phyloP scores from a whole-genome alignment of 2,329 filamentous ascomycete genomes.

The Aspergillus hiratsukae region DNA sequence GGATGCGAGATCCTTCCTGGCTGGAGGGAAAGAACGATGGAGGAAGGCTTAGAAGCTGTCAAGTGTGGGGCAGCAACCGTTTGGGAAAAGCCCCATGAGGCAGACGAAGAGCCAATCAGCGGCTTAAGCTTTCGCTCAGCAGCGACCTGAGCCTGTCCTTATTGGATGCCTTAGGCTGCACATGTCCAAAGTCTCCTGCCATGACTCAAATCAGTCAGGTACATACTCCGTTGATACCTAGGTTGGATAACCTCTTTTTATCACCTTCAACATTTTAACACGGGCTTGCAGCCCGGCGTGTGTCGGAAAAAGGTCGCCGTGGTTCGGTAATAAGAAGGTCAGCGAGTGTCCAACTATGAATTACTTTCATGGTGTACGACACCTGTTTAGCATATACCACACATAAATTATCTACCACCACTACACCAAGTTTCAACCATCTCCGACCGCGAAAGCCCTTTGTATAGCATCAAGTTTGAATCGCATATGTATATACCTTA shows the following conservation, averaged over 20 bases:
- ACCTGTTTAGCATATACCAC: too few relatives aligned
- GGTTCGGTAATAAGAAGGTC: too few relatives aligned
- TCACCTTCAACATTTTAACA: too few relatives aligned
- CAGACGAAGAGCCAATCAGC: conserved; percentile 10
- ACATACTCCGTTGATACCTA: neutral
- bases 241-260: neutral
- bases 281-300: too few relatives aligned
- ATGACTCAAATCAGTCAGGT: neutral
- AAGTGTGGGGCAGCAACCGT: conserved; percentile 18
- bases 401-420: too few relatives aligned
- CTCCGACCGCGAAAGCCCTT: too few relatives aligned
- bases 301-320: too few relatives aligned
- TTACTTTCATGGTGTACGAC: too few relatives aligned
- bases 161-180: neutral
- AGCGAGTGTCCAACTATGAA: too few relatives aligned
- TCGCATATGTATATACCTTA: too few relatives aligned
- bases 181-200: neutral
- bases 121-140: neutral
- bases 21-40: conserved; percentile 12
- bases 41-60: conserved; percentile 22
- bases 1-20: conserved; percentile 22
- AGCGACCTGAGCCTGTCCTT: neutral
- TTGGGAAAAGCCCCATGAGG: conserved; percentile 15
- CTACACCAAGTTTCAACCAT: too few relatives aligned
- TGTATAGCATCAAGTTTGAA: too few relatives aligned